These are phyloP conservation scores for Aurantiochytrium sp. DNA, from an alignment of 108 stramenopile species.

Conservation along the genomic window DNA sequence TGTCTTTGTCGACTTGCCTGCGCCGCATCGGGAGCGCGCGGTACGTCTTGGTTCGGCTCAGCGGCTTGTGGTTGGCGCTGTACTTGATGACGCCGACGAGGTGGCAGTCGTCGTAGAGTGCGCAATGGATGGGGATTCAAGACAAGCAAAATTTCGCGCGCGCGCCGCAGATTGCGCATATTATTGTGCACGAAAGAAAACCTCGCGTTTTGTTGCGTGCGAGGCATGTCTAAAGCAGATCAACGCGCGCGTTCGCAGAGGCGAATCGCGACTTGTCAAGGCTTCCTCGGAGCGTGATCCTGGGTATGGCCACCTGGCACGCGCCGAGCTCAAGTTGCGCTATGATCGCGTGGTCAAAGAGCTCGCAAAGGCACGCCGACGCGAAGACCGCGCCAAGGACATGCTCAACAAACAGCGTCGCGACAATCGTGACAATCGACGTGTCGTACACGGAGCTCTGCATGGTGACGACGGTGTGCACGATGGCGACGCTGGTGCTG, in stretches of 20 bases:
- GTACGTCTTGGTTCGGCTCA: neutral
- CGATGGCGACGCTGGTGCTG: no score
- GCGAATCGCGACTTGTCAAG: neutral
- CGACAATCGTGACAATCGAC: neutral
- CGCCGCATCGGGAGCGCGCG: neutral
- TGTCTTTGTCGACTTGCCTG: neutral
- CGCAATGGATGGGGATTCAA: neutral
- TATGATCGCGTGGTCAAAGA: neutral
- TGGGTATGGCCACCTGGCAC: neutral
- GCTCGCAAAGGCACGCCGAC: neutral
- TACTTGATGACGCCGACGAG: neutral
- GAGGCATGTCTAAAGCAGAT: neutral
- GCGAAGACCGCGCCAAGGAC: neutral
- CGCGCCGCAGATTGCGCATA: neutral
- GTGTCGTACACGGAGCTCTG: neutral
- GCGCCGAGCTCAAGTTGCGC: neutral
- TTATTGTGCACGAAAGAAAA: neutral
- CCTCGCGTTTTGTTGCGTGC: neutral
- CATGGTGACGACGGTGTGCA: neutral
- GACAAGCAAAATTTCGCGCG: neutral
- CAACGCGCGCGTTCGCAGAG: neutral
- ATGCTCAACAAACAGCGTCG: neutral
- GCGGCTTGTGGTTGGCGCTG: neutral
- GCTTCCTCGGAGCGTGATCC: neutral
- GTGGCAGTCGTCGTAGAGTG: neutral